phyloP scores from a whole-genome alignment of 805 yeast species.

The Maudiozyma turicensis region DNA sequence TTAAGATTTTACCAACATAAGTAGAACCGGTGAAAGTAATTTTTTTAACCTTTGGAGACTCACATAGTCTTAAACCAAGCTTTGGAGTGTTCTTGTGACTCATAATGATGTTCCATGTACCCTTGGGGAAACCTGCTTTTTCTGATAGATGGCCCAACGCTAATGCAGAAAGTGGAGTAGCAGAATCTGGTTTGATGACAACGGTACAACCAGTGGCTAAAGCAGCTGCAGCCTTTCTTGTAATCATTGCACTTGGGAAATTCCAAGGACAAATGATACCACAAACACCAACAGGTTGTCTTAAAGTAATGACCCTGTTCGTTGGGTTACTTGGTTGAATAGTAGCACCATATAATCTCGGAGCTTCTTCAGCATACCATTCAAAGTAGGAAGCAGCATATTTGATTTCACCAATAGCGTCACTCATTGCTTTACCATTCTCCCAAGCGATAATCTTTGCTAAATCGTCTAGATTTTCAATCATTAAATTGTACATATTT shows the following conservation, averaged over 20 bases:
- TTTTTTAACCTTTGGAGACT: constrained; percentile 41
- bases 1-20: constrained; percentile 47
- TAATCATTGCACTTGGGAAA: constrained; percentile 59
- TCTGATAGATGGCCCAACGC: constrained; percentile 47
- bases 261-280: constrained; percentile 60
- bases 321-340: constrained; percentile 44
- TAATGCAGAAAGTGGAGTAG: constrained; percentile 51
- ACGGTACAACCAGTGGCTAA: constrained; percentile 58
- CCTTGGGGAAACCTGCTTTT: constrained; percentile 53
- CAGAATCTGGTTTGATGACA: constrained; percentile 51
- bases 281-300: constrained; percentile 56
- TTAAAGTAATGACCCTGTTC: constrained; percentile 43
- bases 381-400: constrained; percentile 69
- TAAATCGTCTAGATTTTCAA: constrained; percentile 47
- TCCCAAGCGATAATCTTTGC: constrained; percentile 50
- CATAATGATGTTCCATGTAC: constrained; percentile 44
- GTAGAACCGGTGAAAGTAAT: constrained; percentile 61
- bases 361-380: constrained; percentile 73
- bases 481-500: constrained; percentile 41
- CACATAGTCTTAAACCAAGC: constrained; percentile 42
- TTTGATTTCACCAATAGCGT: constrained; percentile 45
- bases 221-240: constrained; percentile 57
- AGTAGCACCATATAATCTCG: constrained; percentile 45
- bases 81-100: constrained; percentile 43
- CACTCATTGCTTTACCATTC: constrained; percentile 48